These are phyloP conservation scores for Leersia perrieri DNA, from an alignment of 176 grass and related monocot species.

Conservation along the genomic window DNA sequence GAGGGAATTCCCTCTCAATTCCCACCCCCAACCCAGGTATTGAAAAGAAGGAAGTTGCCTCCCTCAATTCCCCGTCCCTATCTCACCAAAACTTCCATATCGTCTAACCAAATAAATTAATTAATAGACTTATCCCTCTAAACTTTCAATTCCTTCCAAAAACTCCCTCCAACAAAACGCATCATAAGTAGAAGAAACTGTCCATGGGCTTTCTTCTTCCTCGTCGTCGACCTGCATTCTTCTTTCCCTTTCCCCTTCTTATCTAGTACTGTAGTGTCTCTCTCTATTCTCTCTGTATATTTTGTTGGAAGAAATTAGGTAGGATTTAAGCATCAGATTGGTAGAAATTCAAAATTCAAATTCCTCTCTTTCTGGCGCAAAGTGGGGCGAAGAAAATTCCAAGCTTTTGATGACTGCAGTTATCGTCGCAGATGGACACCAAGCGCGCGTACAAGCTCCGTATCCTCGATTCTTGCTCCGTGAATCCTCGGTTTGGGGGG, in stretches of 20 bases:
- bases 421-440: conserved; percentile 52
- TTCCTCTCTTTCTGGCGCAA: not conserved
- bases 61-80: no score
- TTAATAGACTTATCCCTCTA: no score
- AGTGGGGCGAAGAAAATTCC: not conserved
- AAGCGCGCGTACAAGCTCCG: conserved; percentile 88
- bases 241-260: not conserved
- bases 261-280: no score
- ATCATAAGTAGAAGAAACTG: no score
- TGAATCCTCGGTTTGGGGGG: conserved; percentile 1
- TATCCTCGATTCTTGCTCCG: conserved; percentile 52
- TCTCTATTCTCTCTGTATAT: conserved; percentile 15
- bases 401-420: conserved; percentile 12
- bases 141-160: no score
- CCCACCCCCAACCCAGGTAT: no score
- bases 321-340: conserved; percentile 10
- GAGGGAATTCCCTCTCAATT: no score
- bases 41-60: no score
- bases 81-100: no score
- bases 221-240: not conserved
- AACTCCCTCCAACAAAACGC: no score
- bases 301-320: conserved; percentile 15
- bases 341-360: not conserved
- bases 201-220: not conserved
- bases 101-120: no score